Percentiles rank a stretch among this genome's conserved stretches.
phyloP scores from a whole-genome alignment of 331 rosid species.

The Erythrophleum ivorense region DNA sequence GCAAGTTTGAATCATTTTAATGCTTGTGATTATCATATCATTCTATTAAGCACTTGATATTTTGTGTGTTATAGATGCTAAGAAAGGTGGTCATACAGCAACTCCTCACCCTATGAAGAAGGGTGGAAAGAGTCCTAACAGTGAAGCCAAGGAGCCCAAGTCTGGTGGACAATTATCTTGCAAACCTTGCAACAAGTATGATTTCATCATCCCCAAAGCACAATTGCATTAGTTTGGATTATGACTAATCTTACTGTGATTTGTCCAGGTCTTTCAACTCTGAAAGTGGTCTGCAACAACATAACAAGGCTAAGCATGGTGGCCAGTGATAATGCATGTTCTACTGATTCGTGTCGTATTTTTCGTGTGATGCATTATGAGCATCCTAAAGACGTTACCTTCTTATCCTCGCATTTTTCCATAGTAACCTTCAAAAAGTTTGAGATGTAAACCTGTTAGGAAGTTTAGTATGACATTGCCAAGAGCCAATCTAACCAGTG shows the following conservation, averaged over 20 bases:
- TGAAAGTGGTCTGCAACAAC: slow-evolving; percentile 72
- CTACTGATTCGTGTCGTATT: background rate
- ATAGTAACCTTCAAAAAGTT: background rate
- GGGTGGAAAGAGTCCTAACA: slow-evolving; percentile 60
- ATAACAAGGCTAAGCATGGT: slow-evolving; percentile 79
- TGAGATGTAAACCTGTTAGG: background rate
- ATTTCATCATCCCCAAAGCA: too few species aligned
- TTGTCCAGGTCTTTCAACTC: slow-evolving; percentile 58
- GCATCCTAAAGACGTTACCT: slow-evolving; percentile 21
- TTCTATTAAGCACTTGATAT: background rate
- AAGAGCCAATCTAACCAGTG: background rate
- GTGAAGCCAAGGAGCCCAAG: slow-evolving; percentile 53
- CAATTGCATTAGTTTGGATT: too few species aligned
- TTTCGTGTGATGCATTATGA: slow-evolving; percentile 9
- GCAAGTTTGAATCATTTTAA: background rate
- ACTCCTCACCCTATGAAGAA: slow-evolving; percentile 94
- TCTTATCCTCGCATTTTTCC: slow-evolving; percentile 38
- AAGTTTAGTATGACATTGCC: slow-evolving; percentile 36
- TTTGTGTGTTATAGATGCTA: slow-evolving; percentile 50
- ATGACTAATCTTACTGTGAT: background rate
- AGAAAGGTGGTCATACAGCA: slow-evolving; percentile 67
- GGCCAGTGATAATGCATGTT: slow-evolving; percentile 33
- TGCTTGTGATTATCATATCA: background rate
- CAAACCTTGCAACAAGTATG: slow-evolving; percentile 75
- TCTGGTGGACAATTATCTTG: slow-evolving; percentile 70